A percentile compares a stretch with the other conserved stretches of the same genome.
Conservation (phyloP, 768 basidiomycete genomes). For the Cubamyces sp. region DNA sequence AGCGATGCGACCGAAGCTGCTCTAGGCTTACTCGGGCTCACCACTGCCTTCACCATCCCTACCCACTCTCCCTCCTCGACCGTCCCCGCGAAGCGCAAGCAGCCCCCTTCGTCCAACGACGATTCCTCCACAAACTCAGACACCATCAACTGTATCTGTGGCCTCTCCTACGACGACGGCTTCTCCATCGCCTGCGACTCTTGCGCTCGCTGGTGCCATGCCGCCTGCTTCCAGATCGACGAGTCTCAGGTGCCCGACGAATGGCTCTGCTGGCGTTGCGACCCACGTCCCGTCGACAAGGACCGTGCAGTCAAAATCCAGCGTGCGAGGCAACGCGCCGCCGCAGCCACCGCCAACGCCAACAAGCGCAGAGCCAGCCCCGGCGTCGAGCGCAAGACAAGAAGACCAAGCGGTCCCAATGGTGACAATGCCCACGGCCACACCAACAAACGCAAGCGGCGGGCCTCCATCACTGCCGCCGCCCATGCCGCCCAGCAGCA, state of each 20-base stretch:
- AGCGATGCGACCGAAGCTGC: slow-evolving; percentile 64
- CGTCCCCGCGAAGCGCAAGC: slow-evolving; percentile 47
- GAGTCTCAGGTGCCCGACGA: slow-evolving; percentile 68
- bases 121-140: slow-evolving; percentile 41
- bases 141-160: slow-evolving; percentile 75
- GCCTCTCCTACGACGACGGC: slow-evolving; percentile 75
- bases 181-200: slow-evolving; percentile 85
- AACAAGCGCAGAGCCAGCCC: slow-evolving; percentile 43
- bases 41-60: slow-evolving; percentile 39
- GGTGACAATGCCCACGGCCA: slow-evolving; percentile 41
- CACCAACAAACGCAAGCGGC: slow-evolving; percentile 42
- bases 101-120: slow-evolving; percentile 23
- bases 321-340: slow-evolving; percentile 42
- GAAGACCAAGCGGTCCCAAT: slow-evolving; percentile 41
- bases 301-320: slow-evolving; percentile 52
- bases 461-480: slow-evolving; percentile 41
- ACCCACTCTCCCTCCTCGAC: slow-evolving; percentile 29
- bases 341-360: slow-evolving; percentile 31
- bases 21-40: slow-evolving; percentile 58
- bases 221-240: slow-evolving; percentile 71
- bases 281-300: slow-evolving; percentile 51
- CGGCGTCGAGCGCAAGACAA: slow-evolving; percentile 42
- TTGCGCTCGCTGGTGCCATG: slow-evolving; percentile 85
- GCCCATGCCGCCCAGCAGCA: slow-evolving; percentile 15
- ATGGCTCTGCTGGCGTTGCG: slow-evolving; percentile 77